phyloP scores from a whole-genome alignment of 225 moss, liverwort and hornwort species.

The Antitrichia curtipendula region DNA sequence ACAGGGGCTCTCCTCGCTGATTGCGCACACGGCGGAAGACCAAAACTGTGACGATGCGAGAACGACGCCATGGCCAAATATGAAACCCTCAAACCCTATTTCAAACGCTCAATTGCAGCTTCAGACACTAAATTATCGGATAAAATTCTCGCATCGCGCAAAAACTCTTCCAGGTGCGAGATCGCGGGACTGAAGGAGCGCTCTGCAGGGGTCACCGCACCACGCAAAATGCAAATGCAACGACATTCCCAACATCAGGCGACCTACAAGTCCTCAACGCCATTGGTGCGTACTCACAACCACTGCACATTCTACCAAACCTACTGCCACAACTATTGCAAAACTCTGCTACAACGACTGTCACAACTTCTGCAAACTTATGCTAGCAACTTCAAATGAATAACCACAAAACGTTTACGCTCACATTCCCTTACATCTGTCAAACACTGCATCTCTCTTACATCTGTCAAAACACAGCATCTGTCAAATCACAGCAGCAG shows the following conservation, averaged over 20 bases:
- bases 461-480: neutral
- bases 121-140: neutral
- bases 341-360: neutral
- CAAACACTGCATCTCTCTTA: neutral
- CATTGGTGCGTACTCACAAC: neutral
- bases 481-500: neutral
- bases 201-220: neutral
- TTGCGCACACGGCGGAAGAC: neutral
- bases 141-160: neutral
- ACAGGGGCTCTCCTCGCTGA: neutral
- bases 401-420: too few species aligned
- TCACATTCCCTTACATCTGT: too few species aligned
- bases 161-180: neutral
- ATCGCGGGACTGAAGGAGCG: neutral
- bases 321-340: neutral
- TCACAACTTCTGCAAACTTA: neutral
- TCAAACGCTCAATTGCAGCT: neutral
- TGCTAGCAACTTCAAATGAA: neutral
- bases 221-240: neutral
- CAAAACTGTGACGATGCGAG: neutral
- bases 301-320: neutral
- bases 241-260: neutral
- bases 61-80: constrained; percentile 5
- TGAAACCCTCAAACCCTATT: neutral
- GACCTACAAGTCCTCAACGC: neutral